Evolutionary conservation across 1,284 basidiomycete species (phyloP).

Genomic region (Pisolithus thermaeus): DNA sequence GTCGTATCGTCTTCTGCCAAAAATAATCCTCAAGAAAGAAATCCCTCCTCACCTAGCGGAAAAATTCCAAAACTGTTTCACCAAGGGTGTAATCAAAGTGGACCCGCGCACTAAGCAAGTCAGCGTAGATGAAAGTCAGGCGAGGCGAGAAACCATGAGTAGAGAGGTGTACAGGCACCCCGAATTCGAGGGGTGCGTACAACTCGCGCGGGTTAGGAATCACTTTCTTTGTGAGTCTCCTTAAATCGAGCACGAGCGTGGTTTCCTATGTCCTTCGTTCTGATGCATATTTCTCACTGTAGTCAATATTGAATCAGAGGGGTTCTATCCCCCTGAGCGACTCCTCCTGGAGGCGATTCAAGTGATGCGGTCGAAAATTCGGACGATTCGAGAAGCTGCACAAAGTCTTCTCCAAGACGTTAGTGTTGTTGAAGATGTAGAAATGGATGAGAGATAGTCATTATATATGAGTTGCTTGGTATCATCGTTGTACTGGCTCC

Average conservation of each 20-base stretch:
- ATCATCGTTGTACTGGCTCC: too few relatives aligned
- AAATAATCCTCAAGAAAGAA: constrained; percentile 65
- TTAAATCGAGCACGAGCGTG: not conserved
- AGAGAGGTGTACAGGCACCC: constrained; percentile 90
- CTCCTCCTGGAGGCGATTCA: constrained; percentile 81
- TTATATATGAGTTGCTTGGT: too few relatives aligned
- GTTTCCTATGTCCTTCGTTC: not conserved
- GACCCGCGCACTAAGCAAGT: constrained; percentile 52
- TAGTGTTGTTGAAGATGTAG: constrained; percentile 30
- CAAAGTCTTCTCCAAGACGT: constrained; percentile 42
- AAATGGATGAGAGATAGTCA: constrained; percentile 31
- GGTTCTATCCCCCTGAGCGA: constrained; percentile 80
- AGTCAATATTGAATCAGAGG: constrained; percentile 91
- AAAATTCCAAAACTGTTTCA: constrained; percentile 88
- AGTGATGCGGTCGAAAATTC: constrained; percentile 82
- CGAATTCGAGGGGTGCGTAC: constrained; percentile 84
- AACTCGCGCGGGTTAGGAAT: constrained; percentile 84
- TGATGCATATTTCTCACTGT: constrained; percentile 3
- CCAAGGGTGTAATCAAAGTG: constrained; percentile 82
- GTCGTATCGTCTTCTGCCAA: constrained; percentile 89
- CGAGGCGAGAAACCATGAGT: constrained; percentile 87
- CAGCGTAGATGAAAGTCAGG: constrained; percentile 55
- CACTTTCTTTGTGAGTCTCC: constrained; percentile 82
- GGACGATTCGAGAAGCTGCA: constrained; percentile 51
- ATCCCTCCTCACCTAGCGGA: constrained; percentile 59